Evolutionary conservation across 2,329 filamentous ascomycete species (phyloP).

Genomic region (Cercospora janseana): DNA sequence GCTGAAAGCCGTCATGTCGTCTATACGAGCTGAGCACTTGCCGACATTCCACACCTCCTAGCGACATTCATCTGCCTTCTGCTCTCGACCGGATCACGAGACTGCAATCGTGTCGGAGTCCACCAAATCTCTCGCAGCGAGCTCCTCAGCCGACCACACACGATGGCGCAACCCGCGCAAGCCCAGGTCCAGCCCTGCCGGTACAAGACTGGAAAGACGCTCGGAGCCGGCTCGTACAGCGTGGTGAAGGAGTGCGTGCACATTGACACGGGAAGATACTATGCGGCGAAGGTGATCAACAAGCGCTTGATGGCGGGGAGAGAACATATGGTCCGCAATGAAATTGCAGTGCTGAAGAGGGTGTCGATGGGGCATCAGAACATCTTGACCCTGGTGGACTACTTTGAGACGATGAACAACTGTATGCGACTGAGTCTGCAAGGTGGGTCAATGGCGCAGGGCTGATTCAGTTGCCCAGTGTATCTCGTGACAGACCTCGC

Average conservation of each 20-base stretch:
- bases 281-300: slow-evolving; percentile 99
- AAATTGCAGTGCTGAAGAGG: slow-evolving; percentile 94
- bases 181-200: slow-evolving; percentile 84
- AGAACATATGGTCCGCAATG: slow-evolving; percentile 98
- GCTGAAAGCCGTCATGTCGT: slow-evolving; percentile 5
- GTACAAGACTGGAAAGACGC: slow-evolving; percentile 97
- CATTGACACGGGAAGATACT: slow-evolving; percentile 95
- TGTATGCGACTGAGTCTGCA: slow-evolving; percentile 47
- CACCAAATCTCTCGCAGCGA: neutral
- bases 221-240: slow-evolving; percentile 94
- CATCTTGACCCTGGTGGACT: slow-evolving; percentile 95
- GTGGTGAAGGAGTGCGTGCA: slow-evolving; percentile 99
- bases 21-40: slow-evolving; percentile 1
- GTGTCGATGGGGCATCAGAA: slow-evolving; percentile 99
- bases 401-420: slow-evolving; percentile 99
- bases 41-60: neutral
- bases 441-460: neutral
- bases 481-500: slow-evolving; percentile 97
- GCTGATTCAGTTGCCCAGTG: slow-evolving; percentile 48
- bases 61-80: neutral
- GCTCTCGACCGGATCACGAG: neutral
- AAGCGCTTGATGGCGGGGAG: slow-evolving; percentile 95
- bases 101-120: neutral
- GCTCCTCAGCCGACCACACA: slow-evolving; percentile 5
- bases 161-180: slow-evolving; percentile 31